Evolutionary conservation across 306 rosid genomes (phyloP), one percentile per base, ranked within the genome.

Genomic region (Coriaria nepalensis): DNA sequence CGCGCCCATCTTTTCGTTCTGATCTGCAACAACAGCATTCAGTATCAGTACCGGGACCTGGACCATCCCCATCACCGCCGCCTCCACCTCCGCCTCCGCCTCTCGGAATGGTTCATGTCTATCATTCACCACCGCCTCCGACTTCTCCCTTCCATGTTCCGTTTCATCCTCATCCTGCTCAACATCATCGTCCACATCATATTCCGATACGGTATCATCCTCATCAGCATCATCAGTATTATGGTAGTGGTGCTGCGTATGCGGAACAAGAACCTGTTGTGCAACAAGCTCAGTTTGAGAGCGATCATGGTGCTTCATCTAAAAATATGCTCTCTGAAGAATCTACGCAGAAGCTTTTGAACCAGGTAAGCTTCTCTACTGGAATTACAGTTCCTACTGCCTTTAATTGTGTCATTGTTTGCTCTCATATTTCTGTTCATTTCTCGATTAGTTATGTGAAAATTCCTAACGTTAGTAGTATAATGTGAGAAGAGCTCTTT

Each of bases 241-340:
- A 37, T 9, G 55, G 72, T 12, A 75, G 42, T 15, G 55, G 55
- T 4, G 54, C 65, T 45, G 79, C 63, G 20, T 65, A 53, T 43
- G 52, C 50, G 44, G 78, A 68, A 7, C 77, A 67, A n/a, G 74
- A 86, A 48, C 40, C 56, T 10, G 54, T 45, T 39, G 45, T 53
- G 49, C 88, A 61, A 57, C 70, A 65, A 41, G 33, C 77, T 54
- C 77, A 59, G 51, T 51, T 50, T 47, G 80, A 66, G 47, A 29
- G 66, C 6, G 92, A 77, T 65, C 90, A 77, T 37, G 43, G 55
- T 7, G 11, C 73, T 35, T 51, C 75, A 45, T 67, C 70, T 51
- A 82, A 80, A 59, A 48, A 10, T 73, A 87, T 75, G 76, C 81
- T 65, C 57, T 60, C 84, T 15, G 96, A 80, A 42, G 94, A 87